Base-by-base conservation (phyloP, 2,329 filamentous ascomycete genomes). In the Fusarium sarcochroum region DNA sequence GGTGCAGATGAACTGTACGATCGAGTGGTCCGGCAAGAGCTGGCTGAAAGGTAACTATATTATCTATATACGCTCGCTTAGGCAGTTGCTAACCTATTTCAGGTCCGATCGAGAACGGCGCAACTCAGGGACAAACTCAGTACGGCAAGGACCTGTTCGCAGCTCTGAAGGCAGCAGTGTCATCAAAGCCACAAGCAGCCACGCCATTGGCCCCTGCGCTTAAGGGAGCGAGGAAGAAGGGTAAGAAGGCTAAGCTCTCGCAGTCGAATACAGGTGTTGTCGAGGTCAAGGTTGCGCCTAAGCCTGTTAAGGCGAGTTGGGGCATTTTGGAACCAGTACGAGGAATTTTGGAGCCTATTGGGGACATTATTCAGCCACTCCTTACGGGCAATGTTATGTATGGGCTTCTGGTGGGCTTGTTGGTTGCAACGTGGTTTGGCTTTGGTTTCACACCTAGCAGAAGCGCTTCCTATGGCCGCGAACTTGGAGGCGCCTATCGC, bases 21-120 rank as follows among this genome's bases (percentile, higher is more conserved):
- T 98, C 42, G 97, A 99, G 76, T 99, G 97, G 97, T 91, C 91
- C 5, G 94, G 94, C 73, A 99, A 98, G 85, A 98, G 94, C 82
- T 99, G 96, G 96, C 83, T 99, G 45, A 98, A 96, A 83, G 93
- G 94, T 97, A 83, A 77, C 84, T 76, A 7, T n/a, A 45, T 27
- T 48, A 1, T 11, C 34, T 45, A 38, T 23, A 13, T 38, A 21
- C 13, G 20, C 44, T n/a, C 15, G 23, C 21, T 17, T 38, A 13
- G 25, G 27, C 18, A 13, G 23, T 48, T 61, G 49, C 78, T 83
- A 68, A 84, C 60, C 34, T 20, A 49, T 52, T 42, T 35, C 69
- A 97, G 94, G 92, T 66, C 93, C 96, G 3, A 99, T 99, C 72
- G 96, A 99, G 78, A 98, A 97, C 78, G 95, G 93, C 62, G 93